Evolutionary conservation across 2,329 filamentous ascomycete genomes (phyloP).

Genomic region (Epicoccum nigrum): DNA sequence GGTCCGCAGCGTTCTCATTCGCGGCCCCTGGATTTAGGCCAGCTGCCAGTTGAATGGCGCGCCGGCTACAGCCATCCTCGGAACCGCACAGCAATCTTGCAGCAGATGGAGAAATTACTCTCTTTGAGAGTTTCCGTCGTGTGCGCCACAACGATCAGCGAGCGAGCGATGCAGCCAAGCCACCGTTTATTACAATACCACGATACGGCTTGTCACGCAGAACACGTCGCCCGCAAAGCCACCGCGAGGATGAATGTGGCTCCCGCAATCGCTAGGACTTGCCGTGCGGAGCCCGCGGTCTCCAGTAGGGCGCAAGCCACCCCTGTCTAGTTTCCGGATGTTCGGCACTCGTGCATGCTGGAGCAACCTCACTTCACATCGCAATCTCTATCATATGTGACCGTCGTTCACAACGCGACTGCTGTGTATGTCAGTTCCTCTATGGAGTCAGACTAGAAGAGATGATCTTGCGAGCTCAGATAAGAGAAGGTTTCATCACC

Average conservation of each 20-base stretch:
- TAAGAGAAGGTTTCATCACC: background rate
- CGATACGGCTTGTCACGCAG: too few relatives aligned
- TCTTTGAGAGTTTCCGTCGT: background rate
- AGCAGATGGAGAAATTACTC: too few relatives aligned
- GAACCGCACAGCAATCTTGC: background rate
- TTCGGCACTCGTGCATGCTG: slow-evolving; percentile 7
- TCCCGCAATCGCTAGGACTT: slow-evolving; percentile 9
- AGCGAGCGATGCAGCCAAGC: slow-evolving; percentile 1
- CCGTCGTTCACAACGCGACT: background rate
- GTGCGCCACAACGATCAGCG: background rate
- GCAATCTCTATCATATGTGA: background rate
- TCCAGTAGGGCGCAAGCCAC: slow-evolving; percentile 6
- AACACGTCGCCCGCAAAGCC: slow-evolving; percentile 5
- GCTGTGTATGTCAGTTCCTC: too few relatives aligned
- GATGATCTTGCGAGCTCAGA: background rate
- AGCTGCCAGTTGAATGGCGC: slow-evolving; percentile 2
- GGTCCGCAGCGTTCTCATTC: slow-evolving; percentile 6
- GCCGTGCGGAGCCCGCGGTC: slow-evolving; percentile 6
- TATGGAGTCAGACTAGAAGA: too few relatives aligned
- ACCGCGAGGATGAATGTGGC: background rate
- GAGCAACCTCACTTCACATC: slow-evolving; percentile 16
- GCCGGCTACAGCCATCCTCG: slow-evolving; percentile 7
- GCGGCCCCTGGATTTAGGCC: slow-evolving; percentile 6
- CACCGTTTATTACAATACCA: background rate
- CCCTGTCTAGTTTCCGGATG: slow-evolving; percentile 8